Base-by-base conservation (phyloP, 2,329 filamentous ascomycete genomes). In the Scedosporium apiospermum region DNA sequence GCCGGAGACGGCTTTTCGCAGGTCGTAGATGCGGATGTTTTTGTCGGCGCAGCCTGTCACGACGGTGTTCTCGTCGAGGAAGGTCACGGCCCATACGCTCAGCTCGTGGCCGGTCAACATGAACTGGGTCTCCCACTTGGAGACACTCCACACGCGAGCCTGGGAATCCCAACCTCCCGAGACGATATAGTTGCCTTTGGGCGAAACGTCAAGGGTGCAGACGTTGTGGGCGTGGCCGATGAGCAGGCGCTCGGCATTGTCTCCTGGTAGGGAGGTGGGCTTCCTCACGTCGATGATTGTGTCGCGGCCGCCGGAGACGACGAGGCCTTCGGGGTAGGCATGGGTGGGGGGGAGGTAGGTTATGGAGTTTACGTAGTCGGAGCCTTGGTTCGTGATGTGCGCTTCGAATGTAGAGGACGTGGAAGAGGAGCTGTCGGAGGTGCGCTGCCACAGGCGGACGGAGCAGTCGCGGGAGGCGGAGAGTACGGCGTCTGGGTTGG, bases 131-230 rank as follows among this genome's bases (percentile, higher is more conserved):
- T 96, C 91, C 90, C 93, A 97, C 67, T 88, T 92, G 49, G 85
- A 84, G n/a, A 95, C 78, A 65, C 82, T 83, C 95, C 95, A 99
- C 61, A 98, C 78, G 62, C 91, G 88, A 30, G 91, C 93, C 66
- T 92, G 89, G 34, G 85, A 85, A 74, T 99, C 95, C 95, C 95
- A 99, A 69, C 93, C 90, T 38, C 93, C 95, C 67, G 93, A 98
- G 57, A 97, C 87, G 49, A 98, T 81, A 72, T 86, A 90, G 57
- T 78, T 83, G 1, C 88, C 88, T 64, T 87, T 83, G 1, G 88
- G 83, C 60, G 88, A 88, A 16, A 91, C 87, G 69, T 96, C 91
- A 55, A 99, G 77, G 7, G 93, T 83, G 73, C 93, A 97, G 57
- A 99, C 87, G 69, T 98, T 98, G 72, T 89, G 84, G 21, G 84